A percentile compares a stretch with the other conserved stretches of the same genome.
Evolutionary conservation across 805 yeast genomes (phyloP).

Genomic region (Ogataea nakhonphanomensis): DNA sequence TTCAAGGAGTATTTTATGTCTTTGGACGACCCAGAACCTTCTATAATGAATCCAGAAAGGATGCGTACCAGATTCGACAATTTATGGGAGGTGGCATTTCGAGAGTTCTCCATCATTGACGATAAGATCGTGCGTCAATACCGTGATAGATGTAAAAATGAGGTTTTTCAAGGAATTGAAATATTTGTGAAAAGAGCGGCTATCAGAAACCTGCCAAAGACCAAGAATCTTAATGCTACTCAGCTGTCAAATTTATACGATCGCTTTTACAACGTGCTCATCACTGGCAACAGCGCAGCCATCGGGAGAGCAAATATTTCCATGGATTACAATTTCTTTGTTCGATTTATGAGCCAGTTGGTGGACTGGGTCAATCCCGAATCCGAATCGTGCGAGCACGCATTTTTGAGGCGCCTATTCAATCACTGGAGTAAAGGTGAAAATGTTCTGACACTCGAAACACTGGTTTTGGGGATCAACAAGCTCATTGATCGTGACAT

Average conservation of each 20-base stretch:
- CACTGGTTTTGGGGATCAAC: constrained; percentile 72
- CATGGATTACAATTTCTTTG: constrained; percentile 73
- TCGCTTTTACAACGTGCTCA: constrained; percentile 69
- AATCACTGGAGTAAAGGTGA: constrained; percentile 63
- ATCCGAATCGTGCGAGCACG: constrained; percentile 35
- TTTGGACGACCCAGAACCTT: constrained; percentile 73
- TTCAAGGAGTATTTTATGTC: constrained; percentile 77
- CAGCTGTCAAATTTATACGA: constrained; percentile 77
- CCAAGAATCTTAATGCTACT: constrained; percentile 53
- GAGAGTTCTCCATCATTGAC: constrained; percentile 78
- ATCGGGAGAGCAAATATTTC: constrained; percentile 63
- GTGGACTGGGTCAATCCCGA: constrained; percentile 67
- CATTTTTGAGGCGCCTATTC: constrained; percentile 63
- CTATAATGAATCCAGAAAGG: constrained; percentile 59
- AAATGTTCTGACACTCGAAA: constrained; percentile 61
- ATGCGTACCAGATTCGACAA: constrained; percentile 84
- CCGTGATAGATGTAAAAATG: constrained; percentile 67
- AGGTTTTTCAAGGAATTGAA: constrained; percentile 82
- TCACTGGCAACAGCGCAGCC: constrained; percentile 56
- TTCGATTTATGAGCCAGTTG: constrained; percentile 69
- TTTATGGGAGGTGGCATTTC: constrained; percentile 84
- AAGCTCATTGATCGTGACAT: constrained; percentile 66
- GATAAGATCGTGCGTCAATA: constrained; percentile 69
- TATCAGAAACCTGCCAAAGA: constrained; percentile 77
- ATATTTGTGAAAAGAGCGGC: constrained; percentile 90